Percentiles rank a stretch among this genome's conserved stretches.
phyloP scores from a whole-genome alignment of 148 eudicot genomes.

The Nepenthes gracilis region DNA sequence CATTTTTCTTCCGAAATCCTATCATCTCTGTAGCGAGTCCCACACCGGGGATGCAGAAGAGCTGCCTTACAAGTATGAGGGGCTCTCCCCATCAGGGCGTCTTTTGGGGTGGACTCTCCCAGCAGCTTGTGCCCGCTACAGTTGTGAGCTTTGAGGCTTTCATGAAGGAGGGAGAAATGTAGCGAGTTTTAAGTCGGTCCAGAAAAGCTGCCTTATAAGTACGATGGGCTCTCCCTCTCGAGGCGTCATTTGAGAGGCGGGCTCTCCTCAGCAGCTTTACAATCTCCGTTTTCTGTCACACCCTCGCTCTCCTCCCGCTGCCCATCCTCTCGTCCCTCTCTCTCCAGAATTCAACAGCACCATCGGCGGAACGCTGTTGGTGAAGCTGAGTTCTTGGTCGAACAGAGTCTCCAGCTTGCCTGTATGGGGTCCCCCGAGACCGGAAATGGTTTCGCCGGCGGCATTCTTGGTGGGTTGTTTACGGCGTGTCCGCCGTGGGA shows the following conservation, averaged over 20 bases:
- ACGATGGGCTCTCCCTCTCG: no score
- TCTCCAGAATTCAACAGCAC: constrained; percentile 23
- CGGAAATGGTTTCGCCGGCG: constrained; percentile 2
- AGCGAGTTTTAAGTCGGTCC: no score
- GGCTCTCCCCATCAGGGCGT: no score
- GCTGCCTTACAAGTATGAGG: no score
- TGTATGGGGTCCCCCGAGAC: constrained; percentile 3
- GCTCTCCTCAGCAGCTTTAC: constrained; percentile 63
- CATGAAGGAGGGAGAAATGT: no score
- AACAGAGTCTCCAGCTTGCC: constrained; percentile 36
- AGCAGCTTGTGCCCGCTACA: no score
- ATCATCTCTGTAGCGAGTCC: constrained; percentile 29
- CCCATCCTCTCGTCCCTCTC: constrained; percentile 2
- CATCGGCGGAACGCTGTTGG: constrained; percentile 23
- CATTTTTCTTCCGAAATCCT: constrained; percentile 69
- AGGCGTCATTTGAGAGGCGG: no score
- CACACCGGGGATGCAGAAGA: no score
- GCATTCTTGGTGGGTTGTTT: neutral
- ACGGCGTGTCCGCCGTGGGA: constrained; percentile 47
- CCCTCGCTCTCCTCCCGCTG: neutral
- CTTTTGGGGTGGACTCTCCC: no score
- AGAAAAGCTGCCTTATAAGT: no score
- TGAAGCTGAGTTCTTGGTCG: constrained; percentile 36
- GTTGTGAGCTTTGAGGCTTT: no score
- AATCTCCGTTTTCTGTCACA: constrained; percentile 58